phyloP scores from a whole-genome alignment of 306 rosid genomes.

The Mucuna pruriens region DNA sequence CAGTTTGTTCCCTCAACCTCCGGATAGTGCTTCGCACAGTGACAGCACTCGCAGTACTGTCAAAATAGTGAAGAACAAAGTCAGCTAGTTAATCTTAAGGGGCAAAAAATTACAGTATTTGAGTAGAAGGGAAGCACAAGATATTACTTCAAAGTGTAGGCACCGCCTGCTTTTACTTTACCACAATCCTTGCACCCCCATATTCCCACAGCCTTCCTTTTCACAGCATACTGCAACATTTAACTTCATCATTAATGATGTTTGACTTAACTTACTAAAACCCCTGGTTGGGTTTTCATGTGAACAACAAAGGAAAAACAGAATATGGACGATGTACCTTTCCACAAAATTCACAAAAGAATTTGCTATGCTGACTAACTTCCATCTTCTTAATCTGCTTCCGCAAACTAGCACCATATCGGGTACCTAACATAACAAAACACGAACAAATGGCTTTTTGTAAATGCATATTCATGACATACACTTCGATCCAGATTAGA shows the following conservation, averaged over 20 bases:
- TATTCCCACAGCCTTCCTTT: constrained; percentile 88
- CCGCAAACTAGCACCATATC: constrained; percentile 84
- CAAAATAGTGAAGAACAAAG: constrained; percentile 16
- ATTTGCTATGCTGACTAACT: constrained; percentile 84
- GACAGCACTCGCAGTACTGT: constrained; percentile 81
- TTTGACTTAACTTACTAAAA: neutral
- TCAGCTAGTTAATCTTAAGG: neutral
- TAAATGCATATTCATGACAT: neutral
- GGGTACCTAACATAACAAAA: constrained; percentile 59
- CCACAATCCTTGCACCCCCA: constrained; percentile 97
- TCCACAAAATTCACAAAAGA: constrained; percentile 85
- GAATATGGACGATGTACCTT: constrained; percentile 51
- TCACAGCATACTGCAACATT: constrained; percentile 71
- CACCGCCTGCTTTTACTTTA: constrained; percentile 88
- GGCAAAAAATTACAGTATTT: neutral
- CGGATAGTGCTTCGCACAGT: constrained; percentile 84
- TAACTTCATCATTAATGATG: constrained; percentile 1
- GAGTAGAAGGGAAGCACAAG: neutral
- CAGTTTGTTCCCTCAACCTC: constrained; percentile 86
- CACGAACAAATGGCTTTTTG: neutral
- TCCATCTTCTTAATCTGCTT: constrained; percentile 96
- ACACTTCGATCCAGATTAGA: neutral
- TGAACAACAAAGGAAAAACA: neutral
- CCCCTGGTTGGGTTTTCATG: neutral
- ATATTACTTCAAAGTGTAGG: constrained; percentile 77